Evolutionary conservation across 2,329 filamentous ascomycete species (phyloP).

Genomic region (Fusarium mexicanum): DNA sequence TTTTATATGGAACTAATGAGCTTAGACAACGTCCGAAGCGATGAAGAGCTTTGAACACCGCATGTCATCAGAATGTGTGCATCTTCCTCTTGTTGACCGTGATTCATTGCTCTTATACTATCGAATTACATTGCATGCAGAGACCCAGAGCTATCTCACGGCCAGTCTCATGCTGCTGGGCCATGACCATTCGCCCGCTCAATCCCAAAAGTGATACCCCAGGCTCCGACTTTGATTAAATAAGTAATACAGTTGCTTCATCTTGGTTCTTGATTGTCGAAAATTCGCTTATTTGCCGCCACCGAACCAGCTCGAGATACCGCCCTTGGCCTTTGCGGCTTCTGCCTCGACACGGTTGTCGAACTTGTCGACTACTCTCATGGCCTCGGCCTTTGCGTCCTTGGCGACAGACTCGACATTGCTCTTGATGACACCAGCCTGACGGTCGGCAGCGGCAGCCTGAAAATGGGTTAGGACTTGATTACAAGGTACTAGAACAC

Average conservation of each 20-base stretch:
- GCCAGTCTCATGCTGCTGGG: constrained; percentile 23
- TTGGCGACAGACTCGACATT: constrained; percentile 68
- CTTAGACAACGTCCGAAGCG: constrained; percentile 18
- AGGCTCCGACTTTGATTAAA: constrained; percentile 21
- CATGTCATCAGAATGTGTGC: not conserved
- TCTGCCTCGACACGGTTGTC: constrained; percentile 84
- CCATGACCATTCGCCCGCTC: constrained; percentile 14
- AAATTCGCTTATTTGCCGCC: constrained; percentile 50
- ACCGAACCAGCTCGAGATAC: constrained; percentile 87
- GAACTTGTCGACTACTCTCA: constrained; percentile 82
- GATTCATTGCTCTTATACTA: constrained; percentile 27
- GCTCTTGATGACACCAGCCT: constrained; percentile 69
- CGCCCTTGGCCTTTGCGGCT: constrained; percentile 83
- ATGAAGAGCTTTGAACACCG: not conserved
- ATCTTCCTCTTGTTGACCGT: not conserved
- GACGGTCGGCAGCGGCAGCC: constrained; percentile 68
- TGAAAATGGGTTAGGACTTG: constrained; percentile 24
- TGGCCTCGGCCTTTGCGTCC: constrained; percentile 69
- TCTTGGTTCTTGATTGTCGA: not conserved
- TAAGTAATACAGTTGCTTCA: constrained; percentile 19
- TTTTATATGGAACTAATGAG: constrained; percentile 23
- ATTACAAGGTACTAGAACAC: not conserved
- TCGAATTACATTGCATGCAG: constrained; percentile 25
- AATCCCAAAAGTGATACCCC: constrained; percentile 14
- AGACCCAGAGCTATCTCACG: constrained; percentile 6